Base-by-base conservation (phyloP, 768 basidiomycete species). In the Sporobolomyces pararoseus region DNA sequence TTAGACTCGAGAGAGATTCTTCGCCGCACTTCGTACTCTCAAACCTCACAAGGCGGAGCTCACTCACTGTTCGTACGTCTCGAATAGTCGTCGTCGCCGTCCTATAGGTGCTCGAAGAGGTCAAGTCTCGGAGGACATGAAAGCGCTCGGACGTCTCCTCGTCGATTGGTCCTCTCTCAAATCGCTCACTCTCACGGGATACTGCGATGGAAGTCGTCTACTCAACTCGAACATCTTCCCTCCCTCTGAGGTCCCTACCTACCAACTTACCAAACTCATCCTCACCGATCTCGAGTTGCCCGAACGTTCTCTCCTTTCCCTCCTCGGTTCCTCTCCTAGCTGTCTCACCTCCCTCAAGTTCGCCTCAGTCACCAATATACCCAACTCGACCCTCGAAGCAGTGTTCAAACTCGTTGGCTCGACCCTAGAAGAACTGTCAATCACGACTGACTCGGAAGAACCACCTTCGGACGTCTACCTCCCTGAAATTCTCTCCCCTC, bases 401-500 rank as follows among this genome's bases (percentile, higher is more conserved):
- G 27, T 44, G 2, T 59, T 63, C 55, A 10, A 17, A 4, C 19
- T 52, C 42, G 25, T 63, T 13, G 62, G 68, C 1, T 25, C 29
- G 2, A 59, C 54, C 0, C 54, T 69, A 47, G 29, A 50, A 23
- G 4, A 2, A 10, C 50, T 69, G 13, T 7, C 25, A 35, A 37
- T 69, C 25, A 32, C 47, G 0, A 13, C 51, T 17, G 61, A 69
- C 62, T 10, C 46, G 32, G 68, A 69, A 23, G 62, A 57, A 29
- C n/a, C n/a, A n/a, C n/a, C n/a, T n/a, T n/a, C n/a, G n/a, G n/a
- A n/a, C n/a, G n/a, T 47, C 2, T 32, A 23, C 3, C 31, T 55
- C 16, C 62, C 57, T 32, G 44, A 50, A n/a, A 46, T 70, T 50
- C 39, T 70, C 42, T 0, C 4, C 0, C 27, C 37, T 12, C 68